Conservation (phyloP, 768 basidiomycete species). For the Pulveroboletus ravenelii region DNA sequence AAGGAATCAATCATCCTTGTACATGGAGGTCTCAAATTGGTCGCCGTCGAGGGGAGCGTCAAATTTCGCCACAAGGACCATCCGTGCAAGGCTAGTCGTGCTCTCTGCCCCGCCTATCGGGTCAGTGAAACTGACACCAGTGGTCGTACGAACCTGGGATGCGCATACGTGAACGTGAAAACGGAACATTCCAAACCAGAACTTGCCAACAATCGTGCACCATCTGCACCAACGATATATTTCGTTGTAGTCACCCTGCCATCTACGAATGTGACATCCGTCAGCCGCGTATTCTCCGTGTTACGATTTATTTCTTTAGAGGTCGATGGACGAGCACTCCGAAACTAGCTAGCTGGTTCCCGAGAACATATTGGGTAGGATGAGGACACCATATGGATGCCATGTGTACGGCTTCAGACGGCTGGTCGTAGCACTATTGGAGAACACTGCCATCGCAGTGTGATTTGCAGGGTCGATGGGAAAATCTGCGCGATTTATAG, state of each 20-base stretch:
- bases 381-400: constrained; percentile 34
- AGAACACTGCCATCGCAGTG: not conserved
- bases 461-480: too few species aligned
- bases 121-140: constrained; percentile 42
- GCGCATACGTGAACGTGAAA: not conserved
- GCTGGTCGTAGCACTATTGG: constrained; percentile 16
- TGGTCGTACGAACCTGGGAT: constrained; percentile 38
- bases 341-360: constrained; percentile 27
- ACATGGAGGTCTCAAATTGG: constrained; percentile 1
- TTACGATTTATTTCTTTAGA: constrained; percentile 28
- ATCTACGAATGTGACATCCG: constrained; percentile 42
- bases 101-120: constrained; percentile 32
- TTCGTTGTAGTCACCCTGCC: constrained; percentile 40
- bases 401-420: constrained; percentile 38
- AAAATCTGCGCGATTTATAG: too few species aligned
- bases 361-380: constrained; percentile 18
- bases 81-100: constrained; percentile 28
- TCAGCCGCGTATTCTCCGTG: constrained; percentile 23
- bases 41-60: too few species aligned
- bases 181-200: not conserved
- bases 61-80: constrained; percentile 35
- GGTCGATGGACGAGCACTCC: constrained; percentile 36
- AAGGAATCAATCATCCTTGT: constrained; percentile 32
- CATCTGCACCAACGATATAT: constrained; percentile 48
- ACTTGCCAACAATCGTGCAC: constrained; percentile 35